phyloP scores from a whole-genome alignment of 2,329 filamentous ascomycete species.

The Apiospora koreana region DNA sequence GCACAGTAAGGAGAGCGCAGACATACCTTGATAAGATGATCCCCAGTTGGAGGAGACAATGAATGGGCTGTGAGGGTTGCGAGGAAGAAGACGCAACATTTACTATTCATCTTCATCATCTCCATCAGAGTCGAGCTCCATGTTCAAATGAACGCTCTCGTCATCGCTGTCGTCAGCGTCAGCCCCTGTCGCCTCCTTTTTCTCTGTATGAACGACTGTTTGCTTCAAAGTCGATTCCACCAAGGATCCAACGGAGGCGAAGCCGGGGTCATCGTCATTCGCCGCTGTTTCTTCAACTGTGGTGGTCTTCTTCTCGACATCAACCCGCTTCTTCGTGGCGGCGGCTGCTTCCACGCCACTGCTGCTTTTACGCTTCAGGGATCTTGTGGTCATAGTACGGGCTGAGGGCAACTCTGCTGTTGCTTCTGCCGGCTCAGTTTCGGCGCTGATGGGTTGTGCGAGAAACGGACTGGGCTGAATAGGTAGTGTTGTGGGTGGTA shows the following conservation, averaged over 20 bases:
- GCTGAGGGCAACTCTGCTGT: constrained; percentile 19
- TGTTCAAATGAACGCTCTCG: constrained; percentile 59
- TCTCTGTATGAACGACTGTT: not conserved
- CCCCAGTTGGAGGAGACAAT: too few relatives aligned
- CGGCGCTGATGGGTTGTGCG: constrained; percentile 13
- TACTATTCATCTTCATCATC: constrained; percentile 28
- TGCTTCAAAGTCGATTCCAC: constrained; percentile 14
- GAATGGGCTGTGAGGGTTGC: too few relatives aligned
- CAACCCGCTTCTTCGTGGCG: constrained; percentile 35
- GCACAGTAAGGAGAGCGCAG: not conserved
- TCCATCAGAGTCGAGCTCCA: constrained; percentile 50
- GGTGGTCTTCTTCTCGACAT: constrained; percentile 35
- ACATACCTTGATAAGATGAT: constrained; percentile 60
- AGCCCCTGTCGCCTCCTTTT: constrained; percentile 31
- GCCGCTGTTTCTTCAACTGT: constrained; percentile 5
- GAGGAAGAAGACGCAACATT: too few relatives aligned
- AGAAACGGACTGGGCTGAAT: constrained; percentile 26
- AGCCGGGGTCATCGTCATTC: constrained; percentile 14
- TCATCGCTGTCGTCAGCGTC: constrained; percentile 49
- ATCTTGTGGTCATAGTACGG: constrained; percentile 18
- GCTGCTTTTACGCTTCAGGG: constrained; percentile 46
- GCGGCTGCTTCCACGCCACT: constrained; percentile 35
- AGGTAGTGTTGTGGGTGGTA: constrained; percentile 13
- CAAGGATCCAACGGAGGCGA: constrained; percentile 13
- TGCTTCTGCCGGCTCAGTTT: constrained; percentile 27